Evolutionary conservation across 768 basidiomycete genomes (phyloP), one percentile per base, ranked within the genome.

Genomic region (Lactarius evosmus): DNA sequence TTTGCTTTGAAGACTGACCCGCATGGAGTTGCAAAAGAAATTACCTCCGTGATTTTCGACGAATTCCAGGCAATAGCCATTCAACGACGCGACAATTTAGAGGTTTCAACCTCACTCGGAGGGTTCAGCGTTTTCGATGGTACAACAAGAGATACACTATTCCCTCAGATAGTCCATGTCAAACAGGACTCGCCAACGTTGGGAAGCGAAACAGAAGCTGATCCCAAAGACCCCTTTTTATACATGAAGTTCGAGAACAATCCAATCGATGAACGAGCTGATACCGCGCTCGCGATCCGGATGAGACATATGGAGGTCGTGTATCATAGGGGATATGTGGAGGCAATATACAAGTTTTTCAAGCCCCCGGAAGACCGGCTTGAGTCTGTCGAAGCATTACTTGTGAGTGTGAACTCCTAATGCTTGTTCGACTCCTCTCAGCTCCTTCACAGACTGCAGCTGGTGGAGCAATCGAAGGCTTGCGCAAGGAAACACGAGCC

Each of bases 301-400:
- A 90, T 98, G 91, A 85, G 92, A 12, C 90, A 96, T 70, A 90
- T 96, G 87, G 96, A 98, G 75, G 89, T 99, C 67, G 91, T 99
- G 46, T 99, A 99, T 72, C 94, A 98, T 72, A 85, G 80, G 71
- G 93, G 92, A 29, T 98, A 96, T 73, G 82, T 98, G 32, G 97
- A 98, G 77, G 91, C 91, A 3, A 84, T 98, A 25, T 88, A 89
- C 70, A 83, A 81, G 66, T 99, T 98, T 77, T 88, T 99, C 77
- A 91, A 88, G 72, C 96, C 95, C 2, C 96, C 97, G 2, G 87
- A 87, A 49, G 96, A 90, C 74, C 95, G 98, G 72, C 75, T 99
- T 60, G 95, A 98, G 75, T 96, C 95, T 2, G 93, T 99, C 56
- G 90, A 91, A 74, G 97, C 95, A 0, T 80, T 99, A 56, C 77